Percentiles rank a stretch among this genome's conserved stretches.
phyloP scores from a whole-genome alignment of 1,284 basidiomycete species.

The Volvariella volvacea region DNA sequence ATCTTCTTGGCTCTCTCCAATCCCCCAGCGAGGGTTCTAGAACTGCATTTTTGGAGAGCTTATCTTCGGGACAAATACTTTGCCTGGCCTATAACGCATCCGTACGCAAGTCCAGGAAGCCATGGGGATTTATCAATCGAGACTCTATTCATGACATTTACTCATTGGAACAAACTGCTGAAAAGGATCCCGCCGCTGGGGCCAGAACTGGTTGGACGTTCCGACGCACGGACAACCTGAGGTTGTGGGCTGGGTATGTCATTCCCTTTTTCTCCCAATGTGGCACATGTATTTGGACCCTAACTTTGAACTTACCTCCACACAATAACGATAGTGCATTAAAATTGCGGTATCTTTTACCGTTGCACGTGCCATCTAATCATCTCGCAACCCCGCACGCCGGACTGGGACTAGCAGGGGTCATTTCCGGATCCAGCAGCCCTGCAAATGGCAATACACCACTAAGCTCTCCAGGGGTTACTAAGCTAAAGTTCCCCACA shows the following conservation, averaged over 20 bases:
- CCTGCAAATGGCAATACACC: slow-evolving; percentile 13
- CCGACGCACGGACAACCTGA: slow-evolving; percentile 74
- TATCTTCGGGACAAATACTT: slow-evolving; percentile 75
- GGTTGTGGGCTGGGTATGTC: slow-evolving; percentile 72
- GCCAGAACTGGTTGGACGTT: slow-evolving; percentile 68
- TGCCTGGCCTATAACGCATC: slow-evolving; percentile 77
- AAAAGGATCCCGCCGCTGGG: slow-evolving; percentile 22
- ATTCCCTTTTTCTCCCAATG: slow-evolving; percentile 1
- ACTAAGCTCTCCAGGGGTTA: neutral
- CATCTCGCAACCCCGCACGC: slow-evolving; percentile 14
- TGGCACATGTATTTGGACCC: too few species aligned
- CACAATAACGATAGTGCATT: slow-evolving; percentile 47
- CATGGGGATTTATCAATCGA: slow-evolving; percentile 82
- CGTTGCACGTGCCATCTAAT: slow-evolving; percentile 49
- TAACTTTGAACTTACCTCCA: slow-evolving; percentile 2
- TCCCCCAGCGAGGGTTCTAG: slow-evolving; percentile 25
- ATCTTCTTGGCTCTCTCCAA: slow-evolving; percentile 39
- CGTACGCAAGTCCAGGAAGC: slow-evolving; percentile 71
- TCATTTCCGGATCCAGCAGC: slow-evolving; percentile 8
- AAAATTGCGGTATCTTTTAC: slow-evolving; percentile 73
- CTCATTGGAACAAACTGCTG: slow-evolving; percentile 45
- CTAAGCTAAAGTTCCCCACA: slow-evolving; percentile 1
- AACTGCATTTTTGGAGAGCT: slow-evolving; percentile 41
- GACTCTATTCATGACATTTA: slow-evolving; percentile 77
- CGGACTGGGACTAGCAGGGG: slow-evolving; percentile 18